phyloP scores from a whole-genome alignment of 768 basidiomycete species.

The Termitomyces bulborhizus region DNA sequence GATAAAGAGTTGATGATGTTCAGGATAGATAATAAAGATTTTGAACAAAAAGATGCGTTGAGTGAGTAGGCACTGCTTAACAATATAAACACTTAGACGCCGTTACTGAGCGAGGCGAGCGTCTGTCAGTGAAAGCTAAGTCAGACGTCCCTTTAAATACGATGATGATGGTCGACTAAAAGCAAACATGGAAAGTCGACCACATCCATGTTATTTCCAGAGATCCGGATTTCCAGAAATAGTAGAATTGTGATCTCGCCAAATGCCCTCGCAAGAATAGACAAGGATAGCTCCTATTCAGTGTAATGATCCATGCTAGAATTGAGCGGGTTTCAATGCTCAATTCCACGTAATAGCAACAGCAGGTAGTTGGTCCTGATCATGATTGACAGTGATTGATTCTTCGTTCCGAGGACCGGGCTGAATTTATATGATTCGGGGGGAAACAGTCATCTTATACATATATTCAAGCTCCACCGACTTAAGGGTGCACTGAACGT shows the following conservation, averaged over 20 bases:
- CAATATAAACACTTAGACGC: not conserved
- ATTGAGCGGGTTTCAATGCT: not conserved
- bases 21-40: not conserved
- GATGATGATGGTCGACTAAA: not conserved
- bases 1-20: not conserved
- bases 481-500: not conserved
- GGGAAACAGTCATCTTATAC: no score
- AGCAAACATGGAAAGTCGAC: not conserved
- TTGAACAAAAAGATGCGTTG: not conserved
- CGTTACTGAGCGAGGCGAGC: not conserved
- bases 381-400: not conserved
- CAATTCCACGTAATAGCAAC: not conserved
- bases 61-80: conserved; percentile 7
- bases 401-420: not conserved
- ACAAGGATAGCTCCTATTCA: not conserved
- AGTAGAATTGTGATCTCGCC: not conserved
- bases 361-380: not conserved
- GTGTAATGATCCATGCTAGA: not conserved
- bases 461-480: not conserved
- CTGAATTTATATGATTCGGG: not conserved
- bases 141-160: not conserved
- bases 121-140: not conserved
- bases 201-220: not conserved
- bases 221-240: conserved; percentile 2
- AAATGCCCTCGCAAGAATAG: not conserved